These are phyloP conservation scores for Penicillium ochrochloron DNA, from an alignment of 495 filamentous ascomycete genomes.

Conservation along the genomic window DNA sequence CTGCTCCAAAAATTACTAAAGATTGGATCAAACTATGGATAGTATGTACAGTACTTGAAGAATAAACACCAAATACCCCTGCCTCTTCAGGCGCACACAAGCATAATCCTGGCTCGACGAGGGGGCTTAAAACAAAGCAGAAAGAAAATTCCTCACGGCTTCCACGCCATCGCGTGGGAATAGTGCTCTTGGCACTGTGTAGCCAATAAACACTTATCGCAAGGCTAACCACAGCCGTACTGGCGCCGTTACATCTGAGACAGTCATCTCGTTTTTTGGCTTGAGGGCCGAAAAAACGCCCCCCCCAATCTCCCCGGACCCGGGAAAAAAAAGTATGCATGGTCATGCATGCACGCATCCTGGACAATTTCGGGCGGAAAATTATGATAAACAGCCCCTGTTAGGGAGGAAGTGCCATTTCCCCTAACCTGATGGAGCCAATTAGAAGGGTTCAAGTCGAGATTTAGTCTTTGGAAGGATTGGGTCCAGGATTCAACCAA, in stretches of 20 bases:
- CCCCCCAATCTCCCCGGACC: conserved; percentile 1
- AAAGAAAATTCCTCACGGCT: background rate
- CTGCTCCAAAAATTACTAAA: background rate
- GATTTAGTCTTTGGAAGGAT: background rate
- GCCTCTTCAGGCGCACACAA: background rate
- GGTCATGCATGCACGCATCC: background rate
- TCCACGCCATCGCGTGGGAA: background rate
- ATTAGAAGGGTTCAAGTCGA: background rate
- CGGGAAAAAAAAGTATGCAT: background rate
- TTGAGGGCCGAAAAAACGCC: background rate
- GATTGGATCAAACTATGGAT: background rate
- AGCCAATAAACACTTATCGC: background rate
- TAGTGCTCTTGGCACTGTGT: background rate
- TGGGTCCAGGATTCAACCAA: background rate
- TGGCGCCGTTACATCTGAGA: conserved; percentile 2
- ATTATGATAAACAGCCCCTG: background rate
- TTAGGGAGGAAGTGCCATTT: background rate
- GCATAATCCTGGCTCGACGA: too few relatives aligned
- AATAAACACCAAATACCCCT: background rate
- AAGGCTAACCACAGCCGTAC: background rate
- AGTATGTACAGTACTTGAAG: background rate
- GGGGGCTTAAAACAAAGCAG: background rate
- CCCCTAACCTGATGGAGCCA: background rate
- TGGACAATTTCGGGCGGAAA: background rate
- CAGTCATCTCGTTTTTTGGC: background rate